Conservation (phyloP, 345 rosid genomes). For the Eucalyptus marginata region DNA sequence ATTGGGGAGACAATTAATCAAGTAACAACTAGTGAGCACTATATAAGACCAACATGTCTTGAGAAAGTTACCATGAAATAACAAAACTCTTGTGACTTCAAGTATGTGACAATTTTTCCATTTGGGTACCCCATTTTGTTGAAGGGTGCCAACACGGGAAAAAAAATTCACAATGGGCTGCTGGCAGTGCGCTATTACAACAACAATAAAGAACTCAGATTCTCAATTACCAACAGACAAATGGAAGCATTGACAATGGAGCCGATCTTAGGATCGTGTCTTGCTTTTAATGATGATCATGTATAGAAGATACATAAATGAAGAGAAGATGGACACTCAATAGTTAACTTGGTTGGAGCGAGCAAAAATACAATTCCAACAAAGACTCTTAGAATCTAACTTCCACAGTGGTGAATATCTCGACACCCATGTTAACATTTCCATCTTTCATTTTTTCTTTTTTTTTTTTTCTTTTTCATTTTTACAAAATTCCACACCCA, state of each 20-base stretch:
- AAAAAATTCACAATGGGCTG: neutral
- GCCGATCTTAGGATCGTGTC: rapidly evolving
- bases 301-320: neutral
- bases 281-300: neutral
- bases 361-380: neutral
- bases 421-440: too few species aligned
- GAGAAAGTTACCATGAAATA: neutral
- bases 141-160: neutral
- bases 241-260: neutral
- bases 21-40: neutral
- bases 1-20: neutral
- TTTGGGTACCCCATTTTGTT: neutral
- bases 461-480: too few species aligned
- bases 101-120: neutral
- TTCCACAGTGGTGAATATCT: neutral
- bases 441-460: too few species aligned
- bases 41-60: neutral
- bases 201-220: neutral
- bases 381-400: too few species aligned
- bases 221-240: neutral
- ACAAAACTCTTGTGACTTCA: neutral
- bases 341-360: rapidly evolving
- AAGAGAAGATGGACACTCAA: neutral
- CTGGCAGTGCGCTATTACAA: rapidly evolving
- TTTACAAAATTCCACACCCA: too few species aligned